These are phyloP conservation scores for Tricholoma terreum DNA, from an alignment of 768 basidiomycete species.

Conservation along the genomic window DNA sequence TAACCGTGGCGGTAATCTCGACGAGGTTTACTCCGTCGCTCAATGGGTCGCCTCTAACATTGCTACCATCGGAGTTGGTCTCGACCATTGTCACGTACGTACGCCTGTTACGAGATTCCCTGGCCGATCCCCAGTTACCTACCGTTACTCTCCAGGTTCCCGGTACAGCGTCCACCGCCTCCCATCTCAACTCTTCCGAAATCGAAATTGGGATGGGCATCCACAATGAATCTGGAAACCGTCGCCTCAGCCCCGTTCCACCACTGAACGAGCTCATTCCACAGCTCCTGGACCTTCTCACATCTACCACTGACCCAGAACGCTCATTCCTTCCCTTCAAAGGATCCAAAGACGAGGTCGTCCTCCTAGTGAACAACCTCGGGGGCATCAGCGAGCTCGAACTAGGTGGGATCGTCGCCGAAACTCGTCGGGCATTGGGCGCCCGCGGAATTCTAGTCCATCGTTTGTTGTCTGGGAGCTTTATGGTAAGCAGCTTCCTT, in stretches of 20 bases:
- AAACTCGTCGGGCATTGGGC: conserved; percentile 54
- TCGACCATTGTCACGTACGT: conserved; percentile 83
- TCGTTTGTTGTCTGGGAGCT: conserved; percentile 73
- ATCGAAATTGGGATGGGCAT: conserved; percentile 91
- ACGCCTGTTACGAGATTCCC: neutral
- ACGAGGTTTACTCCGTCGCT: conserved; percentile 65
- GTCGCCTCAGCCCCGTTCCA: conserved; percentile 67
- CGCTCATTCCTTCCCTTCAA: conserved; percentile 72
- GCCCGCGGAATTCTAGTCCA: conserved; percentile 53
- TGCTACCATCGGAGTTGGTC: conserved; percentile 81
- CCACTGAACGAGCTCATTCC: conserved; percentile 65
- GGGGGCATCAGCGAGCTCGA: conserved; percentile 86
- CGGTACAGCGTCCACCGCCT: conserved; percentile 59
- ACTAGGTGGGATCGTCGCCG: conserved; percentile 63
- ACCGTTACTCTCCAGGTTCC: conserved; percentile 51
- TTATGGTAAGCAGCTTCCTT: conserved; percentile 58
- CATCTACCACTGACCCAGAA: conserved; percentile 70
- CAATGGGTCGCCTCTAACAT: conserved; percentile 63
- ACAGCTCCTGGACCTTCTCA: conserved; percentile 67
- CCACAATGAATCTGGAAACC: conserved; percentile 83
- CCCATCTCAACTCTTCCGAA: conserved; percentile 57
- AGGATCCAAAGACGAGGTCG: conserved; percentile 61
- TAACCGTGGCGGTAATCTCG: conserved; percentile 58
- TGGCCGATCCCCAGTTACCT: neutral
- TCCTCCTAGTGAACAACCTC: conserved; percentile 84